phyloP scores from a whole-genome alignment of 75 land plant species.

The Cunninghamia lanceolata region DNA sequence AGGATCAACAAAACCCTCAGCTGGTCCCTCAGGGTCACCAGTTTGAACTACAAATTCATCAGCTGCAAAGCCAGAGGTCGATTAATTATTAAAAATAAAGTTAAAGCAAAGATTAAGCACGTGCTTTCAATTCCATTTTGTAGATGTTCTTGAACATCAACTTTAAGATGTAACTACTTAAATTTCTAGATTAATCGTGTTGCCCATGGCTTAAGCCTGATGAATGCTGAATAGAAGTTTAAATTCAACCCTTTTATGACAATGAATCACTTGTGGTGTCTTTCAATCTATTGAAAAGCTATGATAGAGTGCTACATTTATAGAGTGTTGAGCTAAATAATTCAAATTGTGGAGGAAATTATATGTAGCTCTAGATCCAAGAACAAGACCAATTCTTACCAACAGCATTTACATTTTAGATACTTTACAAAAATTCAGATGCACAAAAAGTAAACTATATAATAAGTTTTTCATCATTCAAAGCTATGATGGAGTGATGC shows the following conservation, averaged over 20 bases:
- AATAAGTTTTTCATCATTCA: not conserved
- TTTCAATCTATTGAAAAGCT: not conserved
- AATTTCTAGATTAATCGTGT: not conserved
- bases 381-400: too few relatives aligned
- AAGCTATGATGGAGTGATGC: not conserved
- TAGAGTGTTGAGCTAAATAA: not conserved
- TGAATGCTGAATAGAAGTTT: not conserved
- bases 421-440: not conserved
- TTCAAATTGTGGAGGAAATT: not conserved
- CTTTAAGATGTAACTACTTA: not conserved
- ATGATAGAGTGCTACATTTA: not conserved
- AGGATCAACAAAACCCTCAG: constrained; percentile 98
- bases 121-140: not conserved
- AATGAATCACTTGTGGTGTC: not conserved
- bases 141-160: not conserved
- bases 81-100: not conserved
- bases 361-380: not conserved
- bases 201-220: not conserved
- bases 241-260: not conserved
- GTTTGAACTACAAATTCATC: constrained; percentile 99
- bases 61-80: constrained; percentile 55
- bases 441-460: not conserved
- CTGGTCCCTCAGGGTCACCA: constrained; percentile 97
- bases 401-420: not conserved
- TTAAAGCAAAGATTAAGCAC: not conserved